Evolutionary conservation across 768 basidiomycete genomes (phyloP), one percentile per base, ranked within the genome.

Genomic region (Boletus fagicola): DNA sequence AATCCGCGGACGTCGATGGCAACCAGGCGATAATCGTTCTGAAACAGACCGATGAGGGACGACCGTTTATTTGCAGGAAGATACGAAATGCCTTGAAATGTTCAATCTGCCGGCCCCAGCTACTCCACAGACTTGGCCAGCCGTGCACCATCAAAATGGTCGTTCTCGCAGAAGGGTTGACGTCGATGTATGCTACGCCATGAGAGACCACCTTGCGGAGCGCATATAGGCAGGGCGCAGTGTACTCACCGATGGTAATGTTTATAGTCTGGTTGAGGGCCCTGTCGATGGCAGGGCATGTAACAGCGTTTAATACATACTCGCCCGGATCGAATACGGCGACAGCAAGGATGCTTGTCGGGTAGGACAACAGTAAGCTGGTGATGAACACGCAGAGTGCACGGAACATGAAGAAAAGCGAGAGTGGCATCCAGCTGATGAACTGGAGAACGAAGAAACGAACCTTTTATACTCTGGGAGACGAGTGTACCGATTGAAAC

Each of bases 61-160:
- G 16, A 16, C 0, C 13, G 15, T 13, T 22, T 15, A 18, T 20
- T 13, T 20, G 20, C 20, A 24, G 5, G 0, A 12, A 7, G 10
- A 20, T 2, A 9, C 3, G 18, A 59, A 66, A 33, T 60, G 81
- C 88, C 74, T 84, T 69, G 68, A 90, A 85, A 58, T 82, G 80
- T 50, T 82, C 72, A 18, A 91, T 88, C 65, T 91, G 89, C 33
- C 79, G 79, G 36, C 83, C 78, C 89, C 88, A 91, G 20, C 80
- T 81, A 53, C 83, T 85, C 89, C 89, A 91, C 4, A 90, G 68
- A 60, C 84, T 79, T 0, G 89, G 89, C 89, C 89, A 91, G 4
- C 89, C 89, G 62, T 91, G 89, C 0, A 90, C 83, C 78, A 91
- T 78, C 31, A 91, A 48, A 3, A 90, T 71, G 0, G 84, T 81